phyloP scores from a whole-genome alignment of 1,139 yeast genomes.

The Suhomyces bribrorum region DNA sequence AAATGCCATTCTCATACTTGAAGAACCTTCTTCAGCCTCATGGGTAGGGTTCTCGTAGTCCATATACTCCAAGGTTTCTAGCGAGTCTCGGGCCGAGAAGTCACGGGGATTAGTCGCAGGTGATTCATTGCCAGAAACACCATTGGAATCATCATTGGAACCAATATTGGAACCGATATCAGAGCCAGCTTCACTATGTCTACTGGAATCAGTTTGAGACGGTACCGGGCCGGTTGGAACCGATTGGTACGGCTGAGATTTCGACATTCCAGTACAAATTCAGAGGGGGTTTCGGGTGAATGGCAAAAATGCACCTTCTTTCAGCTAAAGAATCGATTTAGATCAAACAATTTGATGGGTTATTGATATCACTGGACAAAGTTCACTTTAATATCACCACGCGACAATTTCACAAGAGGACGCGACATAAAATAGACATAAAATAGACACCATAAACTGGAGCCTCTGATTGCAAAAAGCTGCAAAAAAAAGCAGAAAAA shows the following conservation, averaged over 20 bases:
- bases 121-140: neutral
- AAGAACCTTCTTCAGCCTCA: conserved; percentile 25
- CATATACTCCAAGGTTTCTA: conserved; percentile 17
- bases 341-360: too few relatives aligned
- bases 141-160: neutral
- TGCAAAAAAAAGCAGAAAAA: neutral
- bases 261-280: conserved; percentile 2
- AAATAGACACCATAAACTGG: neutral
- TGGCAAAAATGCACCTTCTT: too few relatives aligned
- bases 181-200: neutral
- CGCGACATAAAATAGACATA: neutral
- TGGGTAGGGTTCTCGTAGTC: conserved; percentile 13
- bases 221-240: conserved; percentile 6
- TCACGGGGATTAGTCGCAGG: neutral
- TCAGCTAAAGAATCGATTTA: too few relatives aligned
- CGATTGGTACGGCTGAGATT: conserved; percentile 7
- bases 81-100: conserved; percentile 6
- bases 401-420: neutral
- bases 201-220: neutral
- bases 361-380: too few relatives aligned
- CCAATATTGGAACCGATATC: neutral
- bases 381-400: neutral
- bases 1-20: conserved; percentile 81
- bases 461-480: too few relatives aligned
- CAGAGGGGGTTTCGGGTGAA: neutral